Base-by-base conservation (phyloP, 1,284 basidiomycete species). In the Ceratobasidium sp. region DNA sequence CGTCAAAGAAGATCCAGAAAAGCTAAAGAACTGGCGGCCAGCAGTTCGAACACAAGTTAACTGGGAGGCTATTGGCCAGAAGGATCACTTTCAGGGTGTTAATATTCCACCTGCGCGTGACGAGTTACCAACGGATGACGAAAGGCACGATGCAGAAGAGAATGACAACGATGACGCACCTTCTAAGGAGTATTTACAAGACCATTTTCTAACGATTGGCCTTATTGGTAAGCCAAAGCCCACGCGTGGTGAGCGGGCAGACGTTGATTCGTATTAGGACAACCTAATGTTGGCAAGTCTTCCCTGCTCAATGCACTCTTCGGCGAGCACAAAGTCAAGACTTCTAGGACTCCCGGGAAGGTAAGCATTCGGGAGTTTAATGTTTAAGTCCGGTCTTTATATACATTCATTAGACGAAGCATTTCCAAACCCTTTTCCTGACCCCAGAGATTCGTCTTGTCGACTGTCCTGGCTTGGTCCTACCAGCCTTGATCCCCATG, bases 251-350 rank as follows among this genome's bases (percentile, higher is more conserved):
- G 60, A 16, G 55, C n/a, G 34, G 12, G 30, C 58, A 43, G 36
- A 46, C 55, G 52, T 21, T 48, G 21, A 39, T 0, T 26, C 9
- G 18, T 48, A 45, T 58, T 74, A 92, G 92, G 93, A 10, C 94
- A 97, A 78, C 95, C 95, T 9, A 97, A 97, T 78, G 94, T 97
- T 39, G 96, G 95, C 32, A 98, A 98, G 79, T 94, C 92, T 0
- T 94, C 92, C 0, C 82, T 97, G 1, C 81, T 98, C 53, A 98
- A 98, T 78, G 95, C 95, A 0, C 82, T 98, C 2, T 92, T 98
- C 75, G 94, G 93, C 14, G 83, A 84, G n/a, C 86, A 85, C 62
- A 91, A 88, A 78, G 95, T 97, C 0, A 86, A 90, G 75, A 94
- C 95, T 2, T 95, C 92, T 3, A 89, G 89, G 75, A 97, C 93